A percentile compares a stretch with the other conserved stretches of the same genome.
phyloP scores from a whole-genome alignment of 1,284 basidiomycete species.

The Earliella scabrosa region DNA sequence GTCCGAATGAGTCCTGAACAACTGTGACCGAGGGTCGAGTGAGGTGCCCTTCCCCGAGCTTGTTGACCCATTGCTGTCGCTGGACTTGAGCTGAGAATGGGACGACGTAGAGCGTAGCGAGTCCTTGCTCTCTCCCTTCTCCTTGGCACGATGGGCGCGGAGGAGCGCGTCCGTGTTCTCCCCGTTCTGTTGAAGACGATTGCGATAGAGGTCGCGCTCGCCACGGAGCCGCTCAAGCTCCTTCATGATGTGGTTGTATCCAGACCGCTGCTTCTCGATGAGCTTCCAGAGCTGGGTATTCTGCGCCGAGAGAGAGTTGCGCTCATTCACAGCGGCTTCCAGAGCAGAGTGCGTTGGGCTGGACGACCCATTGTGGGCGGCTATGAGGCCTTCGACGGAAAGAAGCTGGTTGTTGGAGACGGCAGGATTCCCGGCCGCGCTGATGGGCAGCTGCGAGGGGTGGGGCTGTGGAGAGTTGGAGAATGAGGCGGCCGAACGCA shows the following conservation, averaged over 20 bases:
- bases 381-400: conserved; percentile 60
- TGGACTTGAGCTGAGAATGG: conserved; percentile 32
- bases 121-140: conserved; percentile 35
- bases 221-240: conserved; percentile 80
- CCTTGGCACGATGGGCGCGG: conserved; percentile 36
- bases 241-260: conserved; percentile 74
- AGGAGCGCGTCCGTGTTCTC: conserved; percentile 41
- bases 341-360: conserved; percentile 71
- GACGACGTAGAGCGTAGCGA: conserved; percentile 32
- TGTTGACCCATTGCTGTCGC: conserved; percentile 24
- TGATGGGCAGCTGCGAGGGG: conserved; percentile 29
- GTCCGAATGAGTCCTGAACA: conserved; percentile 52
- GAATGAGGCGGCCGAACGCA: conserved; percentile 29
- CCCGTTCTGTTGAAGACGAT: conserved; percentile 48
- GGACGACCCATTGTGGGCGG: conserved; percentile 49
- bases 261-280: conserved; percentile 83
- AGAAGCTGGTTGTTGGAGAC: conserved; percentile 39
- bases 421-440: conserved; percentile 30
- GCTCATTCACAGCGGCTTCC: conserved; percentile 74
- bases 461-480: conserved; percentile 25
- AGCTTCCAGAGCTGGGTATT: conserved; percentile 92
- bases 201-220: conserved; percentile 76
- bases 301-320: conserved; percentile 79
- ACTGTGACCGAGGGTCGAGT: conserved; percentile 36
- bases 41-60: conserved; percentile 11